A percentile compares a stretch with the other conserved stretches of the same genome.
Evolutionary conservation across 495 filamentous ascomycete genomes (phyloP).

Genomic region (Penicillium soppii): DNA sequence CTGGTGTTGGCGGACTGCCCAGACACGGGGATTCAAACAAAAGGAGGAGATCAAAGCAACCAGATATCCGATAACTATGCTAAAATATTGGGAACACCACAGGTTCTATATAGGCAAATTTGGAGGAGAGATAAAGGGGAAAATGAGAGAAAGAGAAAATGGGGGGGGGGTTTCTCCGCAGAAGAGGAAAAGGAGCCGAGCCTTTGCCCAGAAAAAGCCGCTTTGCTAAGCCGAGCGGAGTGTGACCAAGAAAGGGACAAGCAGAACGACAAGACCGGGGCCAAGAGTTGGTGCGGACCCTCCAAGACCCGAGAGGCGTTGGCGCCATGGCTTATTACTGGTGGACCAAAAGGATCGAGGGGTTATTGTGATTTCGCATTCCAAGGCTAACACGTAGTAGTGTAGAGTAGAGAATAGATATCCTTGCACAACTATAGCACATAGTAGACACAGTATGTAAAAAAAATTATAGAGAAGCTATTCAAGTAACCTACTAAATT

Average conservation of each 20-base stretch:
- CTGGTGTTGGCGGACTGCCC: conserved; percentile 26
- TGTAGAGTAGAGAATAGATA: background rate
- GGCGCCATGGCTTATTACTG: conserved; percentile 16
- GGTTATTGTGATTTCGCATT: conserved; percentile 25
- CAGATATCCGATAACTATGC: background rate
- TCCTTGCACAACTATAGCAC: too few relatives aligned
- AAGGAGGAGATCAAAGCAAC: background rate
- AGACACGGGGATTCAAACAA: conserved; percentile 12
- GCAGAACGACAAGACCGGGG: conserved; percentile 29
- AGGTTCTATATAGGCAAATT: background rate
- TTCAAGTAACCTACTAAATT: too few relatives aligned
- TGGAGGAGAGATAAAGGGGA: conserved; percentile 5
- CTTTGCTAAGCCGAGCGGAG: conserved; percentile 37
- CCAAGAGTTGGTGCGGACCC: conserved; percentile 27
- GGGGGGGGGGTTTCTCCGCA: conserved; percentile 14
- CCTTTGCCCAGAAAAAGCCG: conserved; percentile 41
- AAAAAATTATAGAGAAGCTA: too few relatives aligned
- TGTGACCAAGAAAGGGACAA: conserved; percentile 27
- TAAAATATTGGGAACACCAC: background rate
- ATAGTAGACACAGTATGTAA: too few relatives aligned
- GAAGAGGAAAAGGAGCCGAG: conserved; percentile 38
- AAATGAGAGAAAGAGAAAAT: conserved; percentile 12
- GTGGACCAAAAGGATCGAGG: conserved; percentile 6
- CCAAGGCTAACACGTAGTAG: conserved; percentile 9
- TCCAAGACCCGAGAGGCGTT: conserved; percentile 9